Evolutionary conservation across 495 filamentous ascomycete species (phyloP).

Genomic region (Penicillium canescens): DNA sequence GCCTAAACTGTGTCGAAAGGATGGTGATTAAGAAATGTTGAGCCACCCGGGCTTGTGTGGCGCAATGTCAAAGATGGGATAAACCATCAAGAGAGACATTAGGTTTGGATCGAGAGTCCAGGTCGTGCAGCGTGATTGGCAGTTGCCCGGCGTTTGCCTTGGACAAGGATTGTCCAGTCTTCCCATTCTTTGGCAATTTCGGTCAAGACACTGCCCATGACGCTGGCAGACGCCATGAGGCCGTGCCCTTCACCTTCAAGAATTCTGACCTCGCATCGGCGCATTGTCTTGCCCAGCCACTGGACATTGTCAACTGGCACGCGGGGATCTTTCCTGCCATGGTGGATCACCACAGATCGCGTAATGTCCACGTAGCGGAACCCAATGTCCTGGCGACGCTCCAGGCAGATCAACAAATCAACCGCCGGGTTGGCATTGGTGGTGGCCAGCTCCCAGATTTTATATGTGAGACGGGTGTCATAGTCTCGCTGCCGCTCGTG

Average conservation of each 20-base stretch:
- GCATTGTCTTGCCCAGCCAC: constrained; percentile 94
- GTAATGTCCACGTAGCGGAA: constrained; percentile 98
- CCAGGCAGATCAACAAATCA: constrained; percentile 89
- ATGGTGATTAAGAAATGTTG: constrained; percentile 12
- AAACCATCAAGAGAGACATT: background rate
- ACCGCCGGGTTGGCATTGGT: constrained; percentile 90
- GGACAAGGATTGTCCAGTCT: constrained; percentile 74
- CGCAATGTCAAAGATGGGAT: background rate
- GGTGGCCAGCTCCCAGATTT: constrained; percentile 94
- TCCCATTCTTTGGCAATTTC: constrained; percentile 96
- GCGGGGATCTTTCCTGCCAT: constrained; percentile 85
- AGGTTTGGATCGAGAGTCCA: constrained; percentile 22
- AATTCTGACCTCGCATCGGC: constrained; percentile 84
- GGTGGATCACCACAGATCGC: constrained; percentile 86
- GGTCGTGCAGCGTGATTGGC: constrained; percentile 19
- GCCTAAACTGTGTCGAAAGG: background rate
- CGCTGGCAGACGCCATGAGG: constrained; percentile 88
- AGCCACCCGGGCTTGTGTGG: constrained; percentile 5
- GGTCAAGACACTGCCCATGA: constrained; percentile 91
- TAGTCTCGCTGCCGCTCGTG: constrained; percentile 76
- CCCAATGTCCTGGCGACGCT: constrained; percentile 87
- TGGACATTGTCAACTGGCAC: constrained; percentile 94
- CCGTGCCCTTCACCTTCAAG: constrained; percentile 94
- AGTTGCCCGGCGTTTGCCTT: constrained; percentile 46
- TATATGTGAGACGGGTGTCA: constrained; percentile 82